These are phyloP conservation scores for Leishmania lainsoni DNA, from an alignment of 208 protist species.

Conservation along the genomic window DNA sequence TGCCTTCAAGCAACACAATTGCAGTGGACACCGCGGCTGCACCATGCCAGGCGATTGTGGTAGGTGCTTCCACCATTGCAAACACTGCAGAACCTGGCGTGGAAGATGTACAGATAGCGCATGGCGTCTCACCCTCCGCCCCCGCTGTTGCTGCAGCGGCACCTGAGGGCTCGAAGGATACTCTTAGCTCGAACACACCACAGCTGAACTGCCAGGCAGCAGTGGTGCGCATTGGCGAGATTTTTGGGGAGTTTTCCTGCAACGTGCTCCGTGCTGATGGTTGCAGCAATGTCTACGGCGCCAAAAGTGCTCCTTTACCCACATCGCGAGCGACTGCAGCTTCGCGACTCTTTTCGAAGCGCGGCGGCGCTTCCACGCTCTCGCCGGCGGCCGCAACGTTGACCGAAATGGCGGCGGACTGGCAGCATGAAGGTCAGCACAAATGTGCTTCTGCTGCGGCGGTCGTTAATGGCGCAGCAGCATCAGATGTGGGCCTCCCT, in stretches of 20 bases:
- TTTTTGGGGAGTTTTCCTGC: slow-evolving; percentile 89
- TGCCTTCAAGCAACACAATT: neutral
- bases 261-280: slow-evolving; percentile 20
- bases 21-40: slow-evolving; percentile 1
- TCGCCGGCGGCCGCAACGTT: neutral
- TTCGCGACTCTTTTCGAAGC: neutral
- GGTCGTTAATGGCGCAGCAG: neutral
- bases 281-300: neutral
- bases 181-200: slow-evolving; percentile 3
- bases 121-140: slow-evolving; percentile 20
- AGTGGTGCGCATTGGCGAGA: slow-evolving; percentile 82
- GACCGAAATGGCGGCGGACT: neutral
- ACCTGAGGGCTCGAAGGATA: neutral
- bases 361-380: neutral
- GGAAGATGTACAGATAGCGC: slow-evolving; percentile 34
- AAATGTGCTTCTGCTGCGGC: slow-evolving; percentile 5
- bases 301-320: neutral
- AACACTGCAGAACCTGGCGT: slow-evolving; percentile 2
- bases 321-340: neutral
- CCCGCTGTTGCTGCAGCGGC: neutral
- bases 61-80: neutral
- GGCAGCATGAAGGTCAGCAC: slow-evolving; percentile 2
- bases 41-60: neutral
- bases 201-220: slow-evolving; percentile 81
- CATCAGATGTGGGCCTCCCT: neutral